Evolutionary conservation across 305 asterid genomes (phyloP), one percentile per base, ranked within the genome.

Genomic region (Stenogyne calaminthoides): DNA sequence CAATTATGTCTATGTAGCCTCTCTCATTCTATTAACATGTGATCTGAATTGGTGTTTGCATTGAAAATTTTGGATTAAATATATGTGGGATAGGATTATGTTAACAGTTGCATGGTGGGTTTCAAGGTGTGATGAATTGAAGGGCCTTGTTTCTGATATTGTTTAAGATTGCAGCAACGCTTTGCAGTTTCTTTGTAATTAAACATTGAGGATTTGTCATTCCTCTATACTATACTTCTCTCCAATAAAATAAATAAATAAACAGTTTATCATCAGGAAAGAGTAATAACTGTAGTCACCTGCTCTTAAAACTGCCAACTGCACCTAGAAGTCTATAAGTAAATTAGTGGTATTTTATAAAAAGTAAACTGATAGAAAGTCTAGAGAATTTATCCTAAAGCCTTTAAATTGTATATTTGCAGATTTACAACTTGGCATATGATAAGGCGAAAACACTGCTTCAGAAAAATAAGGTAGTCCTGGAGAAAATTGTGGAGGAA

Each of bases 401-500:
- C 15, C 34, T n/a, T 63, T n/a, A 19, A 67, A 64, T 52, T 80
- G 64, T 67, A 70, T 78, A 49, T 83, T 46, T 82, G 80, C 96
- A 94, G 98, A 84, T 90, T 27, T 94, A 88, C 77, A 64, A 88
- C 80, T 82, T 85, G 80, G 98, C 97, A 70, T 92, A 88, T 71
- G 93, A 92, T 52, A 94, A 86, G 84, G 96, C 99, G 32, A 90
- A 80, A 82, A 18, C 29, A 75, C 82, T 94, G 82, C 87, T 94
- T 60, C 93, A 82, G 84, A 87, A 79, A 73, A 95, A 95, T 78
- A 77, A 74, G 40, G 39, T 29, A 57, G 92, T 84, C 75, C 90
- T 95, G 76, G 97, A 95, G 87, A 89, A 88, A 77, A 82, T 92
- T 75, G 99, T 89, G 59, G 94, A 88, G 77, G 97, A 95, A 77